Base-by-base conservation (phyloP, 257 asterid species). In the Thymus quinquecostatus region DNA sequence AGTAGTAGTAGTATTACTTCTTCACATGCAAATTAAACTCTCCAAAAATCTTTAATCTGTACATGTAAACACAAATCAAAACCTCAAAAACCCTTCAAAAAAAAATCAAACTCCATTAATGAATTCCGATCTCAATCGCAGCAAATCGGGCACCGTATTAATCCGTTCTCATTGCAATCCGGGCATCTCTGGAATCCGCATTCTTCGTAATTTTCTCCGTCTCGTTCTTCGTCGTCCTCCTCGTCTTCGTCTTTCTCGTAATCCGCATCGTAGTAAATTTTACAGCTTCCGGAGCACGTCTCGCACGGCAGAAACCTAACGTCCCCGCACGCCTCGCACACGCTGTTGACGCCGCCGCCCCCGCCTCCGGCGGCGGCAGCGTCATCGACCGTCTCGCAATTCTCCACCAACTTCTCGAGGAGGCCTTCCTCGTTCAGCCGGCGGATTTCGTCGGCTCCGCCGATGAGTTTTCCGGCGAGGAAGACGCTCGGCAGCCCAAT, bases 211-310 rank as follows among this genome's bases (percentile, higher is more conserved):
- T 69, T 84, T 2, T 62, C 72, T 2, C 30, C 1, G 0, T 14
- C 72, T 51, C 72, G 60, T 51, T 81, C 87, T 36, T 69, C 85
- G 1, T 62, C 72, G 2, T 41, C 1, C 1, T 14, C 72, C 0
- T 78, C 83, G 0, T 51, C 70, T 1, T 62, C 76, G 0, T 77
- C 88, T 0, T 78, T 86, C 0, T 87, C 87, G 2, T 57, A 73
- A 2, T 85, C 96, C 1, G 80, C 86, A 11, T 81, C 97, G 44
- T 73, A 79, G 50, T 85, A 92, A 4, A 95, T 76, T 58, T 92
- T 95, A 74, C 99, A 95, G 70, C 99, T 95, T 14, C 99, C 99
- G 0, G 89, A 89, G 72, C 99, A 95, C 0, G 89, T 88, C 78
- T 87, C 96, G 76, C 99, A 95, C 0, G 98, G 99, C 43, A 92